Evolutionary conservation across 371 early-diverging fungal species (phyloP), one percentile per base, ranked within the genome.

Genomic region (Apophysomyces ossiformis): DNA sequence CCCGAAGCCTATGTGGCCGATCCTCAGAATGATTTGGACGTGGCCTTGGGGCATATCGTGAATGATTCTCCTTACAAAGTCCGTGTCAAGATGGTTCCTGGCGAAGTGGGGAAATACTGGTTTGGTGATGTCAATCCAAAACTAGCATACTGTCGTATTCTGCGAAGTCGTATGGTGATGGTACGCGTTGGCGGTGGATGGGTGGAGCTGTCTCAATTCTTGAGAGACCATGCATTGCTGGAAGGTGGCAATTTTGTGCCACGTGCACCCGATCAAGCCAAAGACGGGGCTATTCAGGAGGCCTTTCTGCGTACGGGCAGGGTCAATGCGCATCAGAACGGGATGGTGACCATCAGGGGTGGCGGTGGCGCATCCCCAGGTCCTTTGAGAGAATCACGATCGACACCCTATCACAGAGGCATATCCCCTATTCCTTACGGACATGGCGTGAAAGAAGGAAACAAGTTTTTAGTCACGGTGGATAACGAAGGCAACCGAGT

Each of bases 151-250:
- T 92, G 92, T 61, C 88, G 91, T 56, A 83, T 91, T 26, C 70
- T 92, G 44, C 70, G 85, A 61, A 85, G 86, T 50, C 77, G 86
- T 1, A 85, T 86, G 80, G 91, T 92, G 46, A 90, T 92, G 90
- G 90, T 92, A 21, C 84, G 92, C 32, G 88, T 91, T 1, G 92
- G 92, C 7, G 92, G 92, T 67, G 92, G 92, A 38, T 91, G 92
- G 92, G 77, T 74, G 7, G 89, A 89, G 57, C 65, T 89, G n/a
- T 88, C 89, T n/a, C 86, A 87, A 43, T 81, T 81, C 46, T 63
- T 81, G 37, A 64, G 75, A 43, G 82, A 81, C 9, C 82, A 78
- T 69, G 82, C 82, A 0, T 58, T 78, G 38, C 58, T 81, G 21
- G 78, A 78, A 45, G 71, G 71, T 9, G 69, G 71, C 8, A 66